Evolutionary conservation across 1,284 basidiomycete genomes (phyloP).

Genomic region (Cryptococcus sp.): DNA sequence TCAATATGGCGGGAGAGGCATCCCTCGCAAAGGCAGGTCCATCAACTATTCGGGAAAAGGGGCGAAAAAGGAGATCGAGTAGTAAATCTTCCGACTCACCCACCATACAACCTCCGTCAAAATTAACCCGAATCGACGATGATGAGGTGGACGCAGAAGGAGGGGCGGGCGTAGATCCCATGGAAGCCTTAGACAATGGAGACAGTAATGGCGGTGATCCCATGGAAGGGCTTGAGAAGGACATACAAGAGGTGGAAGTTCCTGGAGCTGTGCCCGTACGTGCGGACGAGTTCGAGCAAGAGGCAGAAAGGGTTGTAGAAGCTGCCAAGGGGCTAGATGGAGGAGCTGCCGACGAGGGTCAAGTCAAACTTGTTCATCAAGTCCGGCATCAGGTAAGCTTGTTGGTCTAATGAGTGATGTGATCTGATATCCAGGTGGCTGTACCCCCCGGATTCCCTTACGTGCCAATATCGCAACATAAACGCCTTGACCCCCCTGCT

Average conservation of each 20-base stretch:
- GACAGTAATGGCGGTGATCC: conserved; percentile 14
- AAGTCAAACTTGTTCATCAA: conserved; percentile 48
- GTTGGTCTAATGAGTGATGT: background rate
- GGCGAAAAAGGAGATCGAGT: conserved; percentile 1
- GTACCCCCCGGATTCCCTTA: conserved; percentile 91
- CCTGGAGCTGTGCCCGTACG: conserved; percentile 56
- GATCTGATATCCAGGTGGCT: conserved; percentile 69
- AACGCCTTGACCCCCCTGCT: conserved; percentile 85
- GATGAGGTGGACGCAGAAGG: conserved; percentile 9
- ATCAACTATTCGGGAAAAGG: conserved; percentile 4
- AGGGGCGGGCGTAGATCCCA: conserved; percentile 13
- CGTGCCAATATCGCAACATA: conserved; percentile 82
- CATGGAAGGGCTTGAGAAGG: conserved; percentile 23
- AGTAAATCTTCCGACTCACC: background rate
- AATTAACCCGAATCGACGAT: conserved; percentile 16
- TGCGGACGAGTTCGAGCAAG: conserved; percentile 83
- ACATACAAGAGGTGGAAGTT: conserved; percentile 12
- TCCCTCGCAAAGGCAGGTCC: conserved; percentile 3
- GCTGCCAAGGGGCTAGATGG: conserved; percentile 76
- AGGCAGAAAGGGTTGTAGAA: conserved; percentile 81
- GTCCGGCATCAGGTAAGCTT: conserved; percentile 39
- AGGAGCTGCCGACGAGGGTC: conserved; percentile 56
- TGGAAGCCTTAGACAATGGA: conserved; percentile 17
- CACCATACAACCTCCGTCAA: conserved; percentile 14
- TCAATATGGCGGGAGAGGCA: background rate